Evolutionary conservation across 768 basidiomycete genomes (phyloP).

Genomic region (Sistotremastrum niveocremeum): DNA sequence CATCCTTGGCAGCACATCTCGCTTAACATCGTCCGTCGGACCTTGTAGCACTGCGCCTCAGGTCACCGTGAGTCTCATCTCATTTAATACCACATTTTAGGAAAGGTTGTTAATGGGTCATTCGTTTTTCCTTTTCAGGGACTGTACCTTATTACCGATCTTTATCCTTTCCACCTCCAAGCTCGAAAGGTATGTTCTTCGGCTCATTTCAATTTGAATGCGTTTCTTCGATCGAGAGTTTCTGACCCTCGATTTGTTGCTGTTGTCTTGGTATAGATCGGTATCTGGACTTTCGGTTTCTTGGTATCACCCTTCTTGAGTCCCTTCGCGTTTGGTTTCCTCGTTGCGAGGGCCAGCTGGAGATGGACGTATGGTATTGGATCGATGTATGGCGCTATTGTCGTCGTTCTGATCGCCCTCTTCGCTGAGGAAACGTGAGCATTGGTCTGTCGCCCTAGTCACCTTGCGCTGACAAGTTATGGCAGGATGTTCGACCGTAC

Average conservation of each 20-base stretch:
- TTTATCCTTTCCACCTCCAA: slow-evolving; percentile 59
- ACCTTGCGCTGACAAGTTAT: slow-evolving; percentile 1
- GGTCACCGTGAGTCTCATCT: slow-evolving; percentile 26
- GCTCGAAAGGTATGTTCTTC: slow-evolving; percentile 37
- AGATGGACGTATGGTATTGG: slow-evolving; percentile 59
- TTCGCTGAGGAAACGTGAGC: slow-evolving; percentile 56
- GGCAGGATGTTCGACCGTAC: slow-evolving; percentile 52
- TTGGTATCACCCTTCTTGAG: slow-evolving; percentile 51
- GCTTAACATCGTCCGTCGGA: not conserved
- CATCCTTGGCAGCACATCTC: not conserved
- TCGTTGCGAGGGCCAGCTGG: slow-evolving; percentile 47
- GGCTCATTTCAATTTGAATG: not conserved
- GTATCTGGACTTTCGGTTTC: slow-evolving; percentile 64
- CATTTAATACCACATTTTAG: not conserved
- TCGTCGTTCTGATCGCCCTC: slow-evolving; percentile 41
- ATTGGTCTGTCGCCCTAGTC: not conserved
- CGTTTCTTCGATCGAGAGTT: not conserved
- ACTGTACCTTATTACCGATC: slow-evolving; percentile 45
- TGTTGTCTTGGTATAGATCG: slow-evolving; percentile 28
- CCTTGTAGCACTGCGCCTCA: slow-evolving; percentile 39
- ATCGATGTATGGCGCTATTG: slow-evolving; percentile 40
- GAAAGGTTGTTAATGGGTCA: not conserved
- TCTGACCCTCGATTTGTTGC: not conserved
- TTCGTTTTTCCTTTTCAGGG: slow-evolving; percentile 22
- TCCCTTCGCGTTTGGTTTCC: slow-evolving; percentile 55